Percentiles rank a stretch among this genome's conserved stretches.
Conservation (phyloP, 192 early-diverging fungal genomes). For the Podila verticillata region DNA sequence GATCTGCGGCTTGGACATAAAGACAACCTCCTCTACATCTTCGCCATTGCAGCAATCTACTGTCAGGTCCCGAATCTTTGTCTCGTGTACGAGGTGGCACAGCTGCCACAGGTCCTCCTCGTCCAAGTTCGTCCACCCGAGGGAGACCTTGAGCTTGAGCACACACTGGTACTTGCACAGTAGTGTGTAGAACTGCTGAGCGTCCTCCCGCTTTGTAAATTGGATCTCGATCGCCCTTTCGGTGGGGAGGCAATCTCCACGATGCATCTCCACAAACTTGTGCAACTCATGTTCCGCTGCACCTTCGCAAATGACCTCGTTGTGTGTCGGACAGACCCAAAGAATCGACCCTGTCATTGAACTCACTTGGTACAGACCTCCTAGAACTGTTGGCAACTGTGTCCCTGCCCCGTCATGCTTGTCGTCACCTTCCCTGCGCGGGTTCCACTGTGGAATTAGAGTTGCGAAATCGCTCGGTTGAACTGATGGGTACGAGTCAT, state of each 20-base stretch:
- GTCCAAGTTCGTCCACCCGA: slow-evolving; percentile 10
- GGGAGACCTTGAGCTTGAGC: slow-evolving; percentile 12
- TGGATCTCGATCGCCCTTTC: slow-evolving; percentile 20
- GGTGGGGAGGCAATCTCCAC: slow-evolving; percentile 16
- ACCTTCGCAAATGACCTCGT: slow-evolving; percentile 10
- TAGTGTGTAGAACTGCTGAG: slow-evolving; percentile 16
- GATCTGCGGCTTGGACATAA: not conserved
- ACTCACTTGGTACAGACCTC: slow-evolving; percentile 2
- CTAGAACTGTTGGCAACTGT: not conserved
- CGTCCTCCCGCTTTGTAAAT: slow-evolving; percentile 8
- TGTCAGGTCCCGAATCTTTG: slow-evolving; percentile 14
- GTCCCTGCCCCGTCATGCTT: not conserved
- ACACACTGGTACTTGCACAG: slow-evolving; percentile 13
- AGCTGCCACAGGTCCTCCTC: slow-evolving; percentile 37
- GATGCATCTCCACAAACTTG: slow-evolving; percentile 10
- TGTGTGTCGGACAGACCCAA: slow-evolving; percentile 25
- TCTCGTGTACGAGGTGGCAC: slow-evolving; percentile 9
- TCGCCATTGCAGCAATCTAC: slow-evolving; percentile 20
- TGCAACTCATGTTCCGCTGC: not conserved
- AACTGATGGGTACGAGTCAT: not conserved
- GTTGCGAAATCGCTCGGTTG: not conserved
- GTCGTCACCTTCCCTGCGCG: too few relatives aligned
- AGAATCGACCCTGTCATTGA: not conserved
- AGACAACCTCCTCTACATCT: not conserved
- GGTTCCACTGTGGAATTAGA: not conserved